Conservation (phyloP, 495 filamentous ascomycete genomes). For the Articulospora tetracladia region DNA sequence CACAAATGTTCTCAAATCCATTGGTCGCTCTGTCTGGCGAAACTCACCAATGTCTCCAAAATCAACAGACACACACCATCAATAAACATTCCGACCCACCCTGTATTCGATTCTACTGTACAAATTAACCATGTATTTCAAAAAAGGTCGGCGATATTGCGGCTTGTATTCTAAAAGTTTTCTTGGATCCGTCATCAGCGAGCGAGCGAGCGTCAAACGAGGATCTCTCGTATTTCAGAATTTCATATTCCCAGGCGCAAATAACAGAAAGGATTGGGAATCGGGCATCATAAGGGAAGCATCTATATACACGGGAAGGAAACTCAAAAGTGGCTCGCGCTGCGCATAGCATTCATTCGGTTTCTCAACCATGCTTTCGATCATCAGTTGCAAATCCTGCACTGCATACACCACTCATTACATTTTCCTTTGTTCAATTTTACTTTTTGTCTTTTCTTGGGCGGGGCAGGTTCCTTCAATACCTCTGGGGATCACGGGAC, state of each 20-base stretch:
- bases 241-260: conserved; percentile 4
- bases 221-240: conserved; percentile 1
- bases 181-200: conserved; percentile 6
- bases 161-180: conserved; percentile 16
- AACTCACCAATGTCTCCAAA: conserved; percentile 29
- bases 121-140: conserved; percentile 22
- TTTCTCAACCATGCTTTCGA: neutral
- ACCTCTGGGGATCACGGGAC: neutral
- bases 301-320: conserved; percentile 20
- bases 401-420: conserved; percentile 2
- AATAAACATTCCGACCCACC: neutral
- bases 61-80: conserved; percentile 10
- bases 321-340: conserved; percentile 30
- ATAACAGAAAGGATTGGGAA: conserved; percentile 3
- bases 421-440: conserved; percentile 14
- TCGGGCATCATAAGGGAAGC: conserved; percentile 7
- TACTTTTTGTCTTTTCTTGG: neutral
- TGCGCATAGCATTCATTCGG: conserved; percentile 17
- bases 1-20: conserved; percentile 42
- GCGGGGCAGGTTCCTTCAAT: neutral
- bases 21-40: conserved; percentile 45
- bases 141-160: neutral
- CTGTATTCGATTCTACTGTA: conserved; percentile 21
- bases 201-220: conserved; percentile 2
- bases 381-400: conserved; percentile 2